phyloP scores from a whole-genome alignment of 805 yeast genomes.

The Candida morakotiae region DNA sequence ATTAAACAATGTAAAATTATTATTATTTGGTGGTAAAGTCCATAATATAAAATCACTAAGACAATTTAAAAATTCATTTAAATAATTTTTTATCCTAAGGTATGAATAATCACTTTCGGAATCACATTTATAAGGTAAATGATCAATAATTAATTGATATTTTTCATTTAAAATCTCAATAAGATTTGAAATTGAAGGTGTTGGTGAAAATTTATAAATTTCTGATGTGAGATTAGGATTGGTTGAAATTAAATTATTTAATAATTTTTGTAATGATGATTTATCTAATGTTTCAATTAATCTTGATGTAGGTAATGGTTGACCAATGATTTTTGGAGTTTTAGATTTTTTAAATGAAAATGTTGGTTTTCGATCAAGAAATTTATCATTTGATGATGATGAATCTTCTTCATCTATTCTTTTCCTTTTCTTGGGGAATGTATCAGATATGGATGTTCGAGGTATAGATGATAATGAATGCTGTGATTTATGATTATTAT shows the following conservation, averaged over 20 bases:
- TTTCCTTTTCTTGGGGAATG: slow-evolving; percentile 2
- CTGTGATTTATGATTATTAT: not conserved
- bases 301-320: slow-evolving; percentile 57
- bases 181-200: slow-evolving; percentile 51
- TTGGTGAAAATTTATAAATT: slow-evolving; percentile 51
- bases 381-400: not conserved
- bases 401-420: slow-evolving; percentile 1
- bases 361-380: not conserved
- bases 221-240: slow-evolving; percentile 62
- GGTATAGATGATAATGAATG: not conserved
- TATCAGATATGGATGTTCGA: not conserved
- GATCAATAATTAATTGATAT: slow-evolving; percentile 39
- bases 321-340: slow-evolving; percentile 49
- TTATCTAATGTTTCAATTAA: slow-evolving; percentile 67
- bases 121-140: slow-evolving; percentile 76
- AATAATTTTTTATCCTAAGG: slow-evolving; percentile 61
- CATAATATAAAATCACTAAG: slow-evolving; percentile 71
- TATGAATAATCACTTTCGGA: slow-evolving; percentile 71
- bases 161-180: slow-evolving; percentile 46
- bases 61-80: slow-evolving; percentile 66
- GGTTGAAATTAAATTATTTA: slow-evolving; percentile 47
- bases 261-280: slow-evolving; percentile 46
- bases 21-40: slow-evolving; percentile 68
- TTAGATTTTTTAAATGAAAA: slow-evolving; percentile 25
- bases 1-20: slow-evolving; percentile 36